Conservation (phyloP, 345 rosid genomes). For the Rhodomyrtus tomentosa region DNA sequence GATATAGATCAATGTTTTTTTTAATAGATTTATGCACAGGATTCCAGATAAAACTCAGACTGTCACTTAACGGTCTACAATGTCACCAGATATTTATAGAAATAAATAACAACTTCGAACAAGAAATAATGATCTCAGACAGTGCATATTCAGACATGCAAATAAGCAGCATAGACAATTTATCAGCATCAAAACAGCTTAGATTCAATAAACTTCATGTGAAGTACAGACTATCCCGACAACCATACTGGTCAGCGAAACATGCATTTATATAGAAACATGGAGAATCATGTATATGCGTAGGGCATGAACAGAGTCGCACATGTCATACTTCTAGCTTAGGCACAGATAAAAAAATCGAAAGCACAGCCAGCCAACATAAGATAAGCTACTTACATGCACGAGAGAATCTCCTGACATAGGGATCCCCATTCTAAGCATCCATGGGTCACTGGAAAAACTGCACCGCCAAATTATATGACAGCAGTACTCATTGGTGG, state of each 20-base stretch:
- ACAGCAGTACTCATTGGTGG: not conserved
- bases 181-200: not conserved
- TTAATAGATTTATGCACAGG: not conserved
- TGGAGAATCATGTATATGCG: not conserved
- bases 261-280: not conserved
- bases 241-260: not conserved
- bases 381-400: slow-evolving; percentile 49
- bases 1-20: not conserved
- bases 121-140: not conserved
- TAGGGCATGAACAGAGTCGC: not conserved
- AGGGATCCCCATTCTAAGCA: slow-evolving; percentile 61
- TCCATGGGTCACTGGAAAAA: slow-evolving; percentile 96
- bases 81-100: not conserved
- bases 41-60: not conserved
- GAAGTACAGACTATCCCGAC: not conserved
- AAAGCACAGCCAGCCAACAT: not conserved
- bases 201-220: not conserved
- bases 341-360: not conserved
- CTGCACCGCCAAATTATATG: slow-evolving; percentile 31
- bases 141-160: not conserved
- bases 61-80: not conserved
- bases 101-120: not conserved
- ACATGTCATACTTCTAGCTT: not conserved
- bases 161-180: not conserved
- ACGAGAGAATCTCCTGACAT: slow-evolving; percentile 74